phyloP scores from a whole-genome alignment of 2,329 filamentous ascomycete genomes.

The Stemphylium beticola region DNA sequence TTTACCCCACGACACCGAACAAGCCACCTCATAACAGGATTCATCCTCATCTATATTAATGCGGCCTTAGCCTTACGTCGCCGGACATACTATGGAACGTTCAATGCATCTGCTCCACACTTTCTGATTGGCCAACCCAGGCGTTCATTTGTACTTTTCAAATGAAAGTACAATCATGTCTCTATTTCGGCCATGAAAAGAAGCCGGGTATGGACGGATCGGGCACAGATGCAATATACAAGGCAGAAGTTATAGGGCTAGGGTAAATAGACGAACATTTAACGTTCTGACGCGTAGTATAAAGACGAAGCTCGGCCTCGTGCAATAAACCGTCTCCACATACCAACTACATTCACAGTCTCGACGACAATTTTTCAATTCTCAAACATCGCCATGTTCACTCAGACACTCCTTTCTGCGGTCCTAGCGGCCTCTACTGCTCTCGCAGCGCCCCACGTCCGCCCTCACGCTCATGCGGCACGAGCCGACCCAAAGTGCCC shows the following conservation, averaged over 20 bases:
- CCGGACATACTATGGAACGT: constrained; percentile 29
- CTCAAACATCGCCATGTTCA: constrained; percentile 30
- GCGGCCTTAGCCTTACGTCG: constrained; percentile 15
- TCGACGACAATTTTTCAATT: constrained; percentile 4
- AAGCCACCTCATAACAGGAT: constrained; percentile 12
- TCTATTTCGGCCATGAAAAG: constrained; percentile 21
- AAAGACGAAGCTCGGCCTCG: constrained; percentile 15
- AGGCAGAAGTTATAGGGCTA: background rate
- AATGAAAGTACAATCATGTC: constrained; percentile 17
- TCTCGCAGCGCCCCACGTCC: constrained; percentile 32
- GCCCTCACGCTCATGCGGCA: background rate
- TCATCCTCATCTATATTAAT: constrained; percentile 21
- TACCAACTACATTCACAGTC: constrained; percentile 9
- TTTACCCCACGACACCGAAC: constrained; percentile 19
- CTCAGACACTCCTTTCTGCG: constrained; percentile 25
- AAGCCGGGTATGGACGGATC: constrained; percentile 16
- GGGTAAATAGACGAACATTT: background rate
- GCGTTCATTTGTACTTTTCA: background rate
- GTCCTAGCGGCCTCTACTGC: constrained; percentile 30
- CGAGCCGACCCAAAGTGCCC: constrained; percentile 39
- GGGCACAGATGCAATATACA: background rate
- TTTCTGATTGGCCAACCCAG: background rate
- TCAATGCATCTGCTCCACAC: background rate
- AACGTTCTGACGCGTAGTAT: constrained; percentile 12
- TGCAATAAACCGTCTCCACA: background rate